A percentile compares a stretch with the other conserved stretches of the same genome.
phyloP scores from a whole-genome alignment of 176 grass and related monocot genomes.

The Carex kokanica region DNA sequence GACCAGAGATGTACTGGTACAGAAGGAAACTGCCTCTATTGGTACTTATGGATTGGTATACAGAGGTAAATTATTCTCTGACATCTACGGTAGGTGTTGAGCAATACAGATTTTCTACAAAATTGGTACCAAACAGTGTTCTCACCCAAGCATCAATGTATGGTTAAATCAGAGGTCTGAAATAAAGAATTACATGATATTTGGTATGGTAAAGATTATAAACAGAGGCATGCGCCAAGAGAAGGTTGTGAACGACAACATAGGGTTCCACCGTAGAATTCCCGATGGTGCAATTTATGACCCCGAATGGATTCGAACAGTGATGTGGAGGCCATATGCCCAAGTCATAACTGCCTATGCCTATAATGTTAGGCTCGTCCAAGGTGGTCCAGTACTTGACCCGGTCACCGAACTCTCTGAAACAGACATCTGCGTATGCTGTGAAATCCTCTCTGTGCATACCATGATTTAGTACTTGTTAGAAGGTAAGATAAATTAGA shows the following conservation, averaged over 20 bases:
- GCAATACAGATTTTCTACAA: not conserved
- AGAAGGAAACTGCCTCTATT: not conserved
- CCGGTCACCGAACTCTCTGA: slow-evolving; percentile 55
- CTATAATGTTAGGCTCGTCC: slow-evolving; percentile 36
- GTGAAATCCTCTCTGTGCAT: slow-evolving; percentile 55
- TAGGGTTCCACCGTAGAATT: too few species aligned
- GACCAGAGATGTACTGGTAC: not conserved
- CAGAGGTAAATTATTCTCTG: not conserved
- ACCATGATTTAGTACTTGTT: not conserved
- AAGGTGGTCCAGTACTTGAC: slow-evolving; percentile 55
- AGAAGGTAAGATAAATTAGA: not conserved
- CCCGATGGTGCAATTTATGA: too few species aligned
- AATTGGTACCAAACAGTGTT: not conserved
- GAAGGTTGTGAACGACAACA: too few species aligned
- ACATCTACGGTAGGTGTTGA: not conserved
- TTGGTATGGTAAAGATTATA: slow-evolving; percentile 45
- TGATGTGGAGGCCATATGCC: too few species aligned
- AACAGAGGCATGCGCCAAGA: too few species aligned
- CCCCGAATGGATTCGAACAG: too few species aligned
- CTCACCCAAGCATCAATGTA: not conserved
- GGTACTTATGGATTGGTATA: not conserved
- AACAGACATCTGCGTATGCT: slow-evolving; percentile 57
- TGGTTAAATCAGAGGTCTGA: not conserved
- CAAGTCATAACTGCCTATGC: too few species aligned
- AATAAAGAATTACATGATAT: slow-evolving; percentile 42